Evolutionary conservation across 371 early-diverging fungal species (phyloP).

Genomic region (Mucor plumbeus): DNA sequence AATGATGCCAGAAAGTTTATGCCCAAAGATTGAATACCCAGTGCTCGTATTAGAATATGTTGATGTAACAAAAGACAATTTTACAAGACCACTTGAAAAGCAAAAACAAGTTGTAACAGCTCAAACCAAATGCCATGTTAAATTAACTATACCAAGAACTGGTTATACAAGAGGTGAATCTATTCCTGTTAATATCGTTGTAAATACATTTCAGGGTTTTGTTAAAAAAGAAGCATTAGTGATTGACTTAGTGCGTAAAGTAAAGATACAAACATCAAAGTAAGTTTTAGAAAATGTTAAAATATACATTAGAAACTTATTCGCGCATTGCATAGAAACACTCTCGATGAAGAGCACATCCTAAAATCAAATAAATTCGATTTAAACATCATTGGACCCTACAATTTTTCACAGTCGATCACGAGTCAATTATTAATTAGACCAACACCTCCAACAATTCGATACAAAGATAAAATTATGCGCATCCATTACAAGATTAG

Average conservation of each 20-base stretch:
- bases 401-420: slow-evolving; percentile 40
- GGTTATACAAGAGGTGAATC: slow-evolving; percentile 55
- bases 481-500: slow-evolving; percentile 42
- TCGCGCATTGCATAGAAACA: slow-evolving; percentile 12
- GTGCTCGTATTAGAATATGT: slow-evolving; percentile 49
- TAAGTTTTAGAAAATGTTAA: slow-evolving; percentile 3
- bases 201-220: slow-evolving; percentile 32
- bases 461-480: slow-evolving; percentile 31
- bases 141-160: slow-evolving; percentile 37
- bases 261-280: slow-evolving; percentile 32
- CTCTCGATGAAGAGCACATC: slow-evolving; percentile 31
- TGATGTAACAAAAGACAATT: slow-evolving; percentile 38
- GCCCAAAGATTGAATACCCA: slow-evolving; percentile 39
- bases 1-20: slow-evolving; percentile 48
- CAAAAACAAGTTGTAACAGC: slow-evolving; percentile 24
- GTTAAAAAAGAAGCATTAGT: slow-evolving; percentile 28
- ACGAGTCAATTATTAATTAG: slow-evolving; percentile 36
- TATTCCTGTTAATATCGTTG: slow-evolving; percentile 34
- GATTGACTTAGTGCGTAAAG: slow-evolving; percentile 36
- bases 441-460: slow-evolving; percentile 42
- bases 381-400: slow-evolving; percentile 44
- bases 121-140: slow-evolving; percentile 25
- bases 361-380: slow-evolving; percentile 37
- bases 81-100: slow-evolving; percentile 34
- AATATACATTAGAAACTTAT: too few relatives aligned